Evolutionary conservation across 345 rosid species (phyloP).

Genomic region (Eucalyptus grandis): DNA sequence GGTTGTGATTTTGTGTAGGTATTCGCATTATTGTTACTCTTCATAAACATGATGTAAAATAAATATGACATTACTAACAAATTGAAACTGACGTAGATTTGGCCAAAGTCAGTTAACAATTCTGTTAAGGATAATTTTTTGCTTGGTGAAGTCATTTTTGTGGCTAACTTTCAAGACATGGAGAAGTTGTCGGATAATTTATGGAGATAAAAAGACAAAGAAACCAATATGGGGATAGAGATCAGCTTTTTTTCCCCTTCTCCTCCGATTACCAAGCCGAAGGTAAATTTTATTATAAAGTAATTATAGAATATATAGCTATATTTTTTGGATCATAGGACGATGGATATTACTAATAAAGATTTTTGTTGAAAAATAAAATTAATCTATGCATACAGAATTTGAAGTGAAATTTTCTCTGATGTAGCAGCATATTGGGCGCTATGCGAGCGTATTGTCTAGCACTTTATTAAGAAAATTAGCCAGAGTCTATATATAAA

Average conservation of each 20-base stretch:
- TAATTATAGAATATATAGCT: too few species aligned
- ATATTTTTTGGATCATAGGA: too few species aligned
- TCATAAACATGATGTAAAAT: neutral
- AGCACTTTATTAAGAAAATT: too few species aligned
- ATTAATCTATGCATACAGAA: too few species aligned
- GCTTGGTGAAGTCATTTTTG: neutral
- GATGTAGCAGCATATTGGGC: accelerated
- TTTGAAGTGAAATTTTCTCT: too few species aligned
- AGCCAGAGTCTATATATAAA: too few species aligned
- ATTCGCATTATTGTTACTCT: too few species aligned
- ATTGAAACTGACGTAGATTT: neutral
- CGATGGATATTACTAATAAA: neutral
- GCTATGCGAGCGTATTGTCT: too few species aligned
- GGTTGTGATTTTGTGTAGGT: neutral
- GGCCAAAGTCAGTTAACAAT: neutral
- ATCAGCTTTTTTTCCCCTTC: neutral
- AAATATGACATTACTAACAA: neutral
- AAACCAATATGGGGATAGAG: neutral
- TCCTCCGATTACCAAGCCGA: neutral
- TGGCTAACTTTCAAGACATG: neutral
- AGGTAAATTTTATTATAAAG: neutral
- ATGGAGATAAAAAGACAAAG: neutral
- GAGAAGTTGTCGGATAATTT: neutral
- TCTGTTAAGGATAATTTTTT: neutral
- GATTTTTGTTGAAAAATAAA: neutral